A percentile compares a stretch with the other conserved stretches of the same genome.
phyloP scores from a whole-genome alignment of 805 yeast genomes.

The Scheffersomyces amazonensis region DNA sequence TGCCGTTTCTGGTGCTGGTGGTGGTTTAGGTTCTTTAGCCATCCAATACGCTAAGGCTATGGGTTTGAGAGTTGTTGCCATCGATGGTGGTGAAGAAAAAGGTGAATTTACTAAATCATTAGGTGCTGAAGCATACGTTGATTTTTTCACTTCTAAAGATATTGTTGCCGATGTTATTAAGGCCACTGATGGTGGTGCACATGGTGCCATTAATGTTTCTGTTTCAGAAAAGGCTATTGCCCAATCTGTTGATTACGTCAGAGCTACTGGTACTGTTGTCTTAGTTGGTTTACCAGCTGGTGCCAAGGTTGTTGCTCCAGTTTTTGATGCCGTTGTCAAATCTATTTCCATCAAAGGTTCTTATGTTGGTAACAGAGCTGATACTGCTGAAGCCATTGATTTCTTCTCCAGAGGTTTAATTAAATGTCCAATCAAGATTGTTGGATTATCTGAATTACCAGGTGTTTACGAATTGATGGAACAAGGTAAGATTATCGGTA shows the following conservation, averaged over 20 bases:
- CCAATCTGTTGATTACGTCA: slow-evolving; percentile 42
- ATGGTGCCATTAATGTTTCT: slow-evolving; percentile 46
- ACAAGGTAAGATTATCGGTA: slow-evolving; percentile 40
- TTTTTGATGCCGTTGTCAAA: slow-evolving; percentile 39
- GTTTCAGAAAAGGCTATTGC: slow-evolving; percentile 50
- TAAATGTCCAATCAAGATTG: slow-evolving; percentile 40
- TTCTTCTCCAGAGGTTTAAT: slow-evolving; percentile 43
- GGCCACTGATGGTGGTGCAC: slow-evolving; percentile 63
- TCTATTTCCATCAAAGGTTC: slow-evolving; percentile 40
- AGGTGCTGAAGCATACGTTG: slow-evolving; percentile 66
- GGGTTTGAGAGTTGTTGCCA: slow-evolving; percentile 67
- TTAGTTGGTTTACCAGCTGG: slow-evolving; percentile 47
- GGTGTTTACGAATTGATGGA: slow-evolving; percentile 38
- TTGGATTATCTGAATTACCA: slow-evolving; percentile 40
- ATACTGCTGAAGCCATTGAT: slow-evolving; percentile 43
- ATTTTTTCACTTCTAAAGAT: slow-evolving; percentile 51
- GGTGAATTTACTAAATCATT: slow-evolving; percentile 50
- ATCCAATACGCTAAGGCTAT: slow-evolving; percentile 73
- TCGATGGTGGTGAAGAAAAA: slow-evolving; percentile 75
- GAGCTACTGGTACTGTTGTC: slow-evolving; percentile 41
- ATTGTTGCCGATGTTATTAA: slow-evolving; percentile 41
- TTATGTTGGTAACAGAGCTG: slow-evolving; percentile 47
- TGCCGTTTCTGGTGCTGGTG: slow-evolving; percentile 75
- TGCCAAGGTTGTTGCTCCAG: slow-evolving; percentile 37
- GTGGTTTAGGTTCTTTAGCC: slow-evolving; percentile 77